Evolutionary conservation across 176 grass and related monocot species (phyloP).

Genomic region (Oryza glaberrima): DNA sequence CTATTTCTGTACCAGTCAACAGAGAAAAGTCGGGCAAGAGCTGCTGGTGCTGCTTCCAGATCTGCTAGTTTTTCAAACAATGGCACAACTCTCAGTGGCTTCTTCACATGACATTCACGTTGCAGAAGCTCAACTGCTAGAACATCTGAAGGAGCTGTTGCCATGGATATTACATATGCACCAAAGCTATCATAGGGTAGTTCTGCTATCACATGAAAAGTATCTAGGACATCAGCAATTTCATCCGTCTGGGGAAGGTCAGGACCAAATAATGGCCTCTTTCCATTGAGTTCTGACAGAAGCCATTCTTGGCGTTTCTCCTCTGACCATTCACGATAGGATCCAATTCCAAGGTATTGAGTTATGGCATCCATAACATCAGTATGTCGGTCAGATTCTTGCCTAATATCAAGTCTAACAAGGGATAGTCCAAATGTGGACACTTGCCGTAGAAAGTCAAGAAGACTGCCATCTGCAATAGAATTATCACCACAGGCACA

Average conservation of each 20-base stretch:
- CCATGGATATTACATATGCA: slow-evolving; percentile 97
- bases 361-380: slow-evolving; percentile 90
- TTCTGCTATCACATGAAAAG: slow-evolving; percentile 87
- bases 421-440: slow-evolving; percentile 92
- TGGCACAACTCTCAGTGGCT: slow-evolving; percentile 81
- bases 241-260: slow-evolving; percentile 87
- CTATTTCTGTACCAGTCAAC: slow-evolving; percentile 89
- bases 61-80: slow-evolving; percentile 95
- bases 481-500: slow-evolving; percentile 79
- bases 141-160: slow-evolving; percentile 92
- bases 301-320: slow-evolving; percentile 92
- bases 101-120: slow-evolving; percentile 86
- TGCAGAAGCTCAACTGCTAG: slow-evolving; percentile 93
- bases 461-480: slow-evolving; percentile 92
- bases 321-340: slow-evolving; percentile 89
- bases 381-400: slow-evolving; percentile 92
- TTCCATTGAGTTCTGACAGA: slow-evolving; percentile 87
- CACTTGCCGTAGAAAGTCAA: slow-evolving; percentile 90
- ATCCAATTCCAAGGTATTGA: slow-evolving; percentile 71
- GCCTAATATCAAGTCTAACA: slow-evolving; percentile 94
- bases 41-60: slow-evolving; percentile 78
- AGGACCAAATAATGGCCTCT: slow-evolving; percentile 77
- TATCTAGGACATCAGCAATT: slow-evolving; percentile 84
- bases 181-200: slow-evolving; percentile 91
- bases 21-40: slow-evolving; percentile 76